Base-by-base conservation (phyloP, 1,284 basidiomycete genomes). In the Clitocybe nebularis region DNA sequence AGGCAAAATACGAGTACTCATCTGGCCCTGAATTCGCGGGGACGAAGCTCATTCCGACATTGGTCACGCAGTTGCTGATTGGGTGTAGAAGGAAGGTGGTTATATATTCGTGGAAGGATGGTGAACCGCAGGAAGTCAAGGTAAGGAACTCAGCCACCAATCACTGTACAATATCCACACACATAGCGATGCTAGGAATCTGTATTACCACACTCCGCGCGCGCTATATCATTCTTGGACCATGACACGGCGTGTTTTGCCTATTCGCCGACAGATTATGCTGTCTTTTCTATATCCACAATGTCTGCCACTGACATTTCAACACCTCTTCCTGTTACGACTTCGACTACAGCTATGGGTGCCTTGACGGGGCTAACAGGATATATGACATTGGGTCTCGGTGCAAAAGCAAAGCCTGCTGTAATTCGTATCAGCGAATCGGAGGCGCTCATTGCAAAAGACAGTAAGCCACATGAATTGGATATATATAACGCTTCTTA, bases 71-170 rank as follows among this genome's bases (percentile, higher is more conserved):
- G 44, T 71, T 99, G 6, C 75, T 92, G 3, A 74, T 98, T 5
- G 94, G 92, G 10, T 94, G 93, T 56, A 72, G 85, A 51, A 77
- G 93, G 49, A 91, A 86, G 60, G 77, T 93, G 1, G 79, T 95
- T 1, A 66, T 97, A 8, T 93, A 93, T 58, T 75, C 79, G 3
- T 96, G 93, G 91, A 84, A 77, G 50, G 88, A 93, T 53, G 88
- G 89, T 16, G 84, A 89, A 53, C 75, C 84, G 32, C 84, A 88
- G 59, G 84, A 84, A 34, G 68, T 75, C 29, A 82, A 82, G 67
- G 89, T 89, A 26, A 16, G 19, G 4, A 19, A 23, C 21, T 10
- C 13, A n/a, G 19, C 14, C 28, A 42, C 25, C 3, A 38, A 49
- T 33, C 10, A 41, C n/a, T n/a, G n/a, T n/a, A n/a, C n/a, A n/a